phyloP scores from a whole-genome alignment of 2,329 filamentous ascomycete species.

The Aspergillus vadensis region DNA sequence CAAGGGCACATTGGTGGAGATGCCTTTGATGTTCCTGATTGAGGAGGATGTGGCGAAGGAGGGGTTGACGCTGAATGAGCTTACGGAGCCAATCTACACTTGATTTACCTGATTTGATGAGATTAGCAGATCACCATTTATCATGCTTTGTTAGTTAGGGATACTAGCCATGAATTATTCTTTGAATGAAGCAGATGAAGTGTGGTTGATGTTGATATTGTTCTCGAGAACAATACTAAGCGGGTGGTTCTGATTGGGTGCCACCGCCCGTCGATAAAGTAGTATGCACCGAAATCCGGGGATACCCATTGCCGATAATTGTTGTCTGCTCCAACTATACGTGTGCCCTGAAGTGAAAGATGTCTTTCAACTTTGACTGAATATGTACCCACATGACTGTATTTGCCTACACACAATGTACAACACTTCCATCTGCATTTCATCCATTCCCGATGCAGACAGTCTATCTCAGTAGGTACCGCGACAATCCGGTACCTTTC shows the following conservation, averaged over 20 bases:
- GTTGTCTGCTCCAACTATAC: too few relatives aligned
- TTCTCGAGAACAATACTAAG: slow-evolving; percentile 23
- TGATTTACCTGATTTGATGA: slow-evolving; percentile 51
- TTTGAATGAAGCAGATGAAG: background rate
- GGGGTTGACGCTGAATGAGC: slow-evolving; percentile 69
- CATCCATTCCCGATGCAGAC: too few relatives aligned
- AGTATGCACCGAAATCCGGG: too few relatives aligned
- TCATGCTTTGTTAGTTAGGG: slow-evolving; percentile 3
- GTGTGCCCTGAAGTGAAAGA: too few relatives aligned
- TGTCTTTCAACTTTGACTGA: too few relatives aligned
- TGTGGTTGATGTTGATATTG: slow-evolving; percentile 17
- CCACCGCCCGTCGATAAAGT: background rate
- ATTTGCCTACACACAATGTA: too few relatives aligned
- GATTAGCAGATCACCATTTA: background rate
- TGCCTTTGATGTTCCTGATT: slow-evolving; percentile 85
- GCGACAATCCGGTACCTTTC: too few relatives aligned
- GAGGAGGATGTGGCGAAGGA: slow-evolving; percentile 85
- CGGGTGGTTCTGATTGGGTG: background rate
- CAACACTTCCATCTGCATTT: too few relatives aligned
- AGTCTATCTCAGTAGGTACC: too few relatives aligned
- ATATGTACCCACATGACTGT: too few relatives aligned
- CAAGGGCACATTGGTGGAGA: slow-evolving; percentile 76
- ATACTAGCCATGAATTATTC: slow-evolving; percentile 5
- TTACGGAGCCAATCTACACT: slow-evolving; percentile 75
- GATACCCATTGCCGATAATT: too few relatives aligned